Evolutionary conservation across 106 monocot species (phyloP).

Genomic region (Allium cepa): DNA sequence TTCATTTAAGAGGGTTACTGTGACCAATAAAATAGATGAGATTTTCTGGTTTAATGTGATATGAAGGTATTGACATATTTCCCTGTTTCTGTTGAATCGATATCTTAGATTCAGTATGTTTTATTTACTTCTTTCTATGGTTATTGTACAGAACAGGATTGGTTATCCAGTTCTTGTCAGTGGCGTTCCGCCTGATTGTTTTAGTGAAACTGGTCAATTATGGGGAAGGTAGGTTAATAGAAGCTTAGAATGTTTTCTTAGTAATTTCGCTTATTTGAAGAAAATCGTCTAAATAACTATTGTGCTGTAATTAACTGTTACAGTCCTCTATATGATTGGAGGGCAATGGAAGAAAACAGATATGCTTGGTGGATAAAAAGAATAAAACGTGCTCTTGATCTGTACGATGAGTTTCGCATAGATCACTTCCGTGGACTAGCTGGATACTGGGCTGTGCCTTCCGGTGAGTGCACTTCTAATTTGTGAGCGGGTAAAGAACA

Average conservation of each 20-base stretch:
- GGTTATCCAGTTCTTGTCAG: constrained; percentile 83
- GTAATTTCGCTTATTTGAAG: not conserved
- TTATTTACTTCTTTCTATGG: not conserved
- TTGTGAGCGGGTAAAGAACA: no score
- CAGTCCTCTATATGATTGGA: constrained; percentile 98
- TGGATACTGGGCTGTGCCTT: constrained; percentile 93
- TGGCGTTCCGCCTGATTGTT: constrained; percentile 96
- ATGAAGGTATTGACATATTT: no score
- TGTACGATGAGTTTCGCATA: constrained; percentile 94
- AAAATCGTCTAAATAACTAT: no score
- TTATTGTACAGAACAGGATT: constrained; percentile 49
- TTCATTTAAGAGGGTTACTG: no score
- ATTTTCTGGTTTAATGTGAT: no score
- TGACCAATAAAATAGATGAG: no score
- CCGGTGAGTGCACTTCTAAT: constrained; percentile 30
- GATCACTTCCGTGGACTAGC: constrained; percentile 95
- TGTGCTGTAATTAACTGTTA: constrained; percentile 5
- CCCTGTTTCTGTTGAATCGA: no score
- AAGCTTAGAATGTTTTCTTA: not conserved
- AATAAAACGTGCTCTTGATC: constrained; percentile 81
- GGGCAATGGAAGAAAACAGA: constrained; percentile 75
- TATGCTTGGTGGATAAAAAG: constrained; percentile 96
- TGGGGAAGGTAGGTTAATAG: constrained; percentile 68
- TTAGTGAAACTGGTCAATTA: constrained; percentile 97
- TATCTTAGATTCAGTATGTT: not conserved